Base-by-base conservation (phyloP, 2,329 filamentous ascomycete genomes). In the Dactylonectria estremocensis region DNA sequence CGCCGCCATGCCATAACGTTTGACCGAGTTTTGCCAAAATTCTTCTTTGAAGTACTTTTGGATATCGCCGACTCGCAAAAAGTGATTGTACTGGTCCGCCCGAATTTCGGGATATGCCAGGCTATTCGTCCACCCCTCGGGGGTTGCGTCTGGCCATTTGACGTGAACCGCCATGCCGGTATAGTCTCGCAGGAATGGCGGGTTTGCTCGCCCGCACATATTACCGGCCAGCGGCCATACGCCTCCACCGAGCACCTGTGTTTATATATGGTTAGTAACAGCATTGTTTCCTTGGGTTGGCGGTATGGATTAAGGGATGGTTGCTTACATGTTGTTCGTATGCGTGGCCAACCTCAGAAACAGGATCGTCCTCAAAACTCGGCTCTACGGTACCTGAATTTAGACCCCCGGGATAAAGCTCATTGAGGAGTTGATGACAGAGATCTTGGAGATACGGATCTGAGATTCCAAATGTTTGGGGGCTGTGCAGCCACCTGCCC, bases 1-100 rank as follows among this genome's bases (percentile, higher is more conserved):
- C 5, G 76, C 73, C 2, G 71, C 64, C 18, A 67, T 58, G 10
- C 78, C 77, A 33, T 73, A 79, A 22, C 69, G 77, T 2, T 22
- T 24, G 1, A 79, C 62, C 8, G 71, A 61, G 11, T 59, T 66
- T 16, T 70, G 49, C 78, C 78, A 80, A 64, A 77, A 80, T 8
- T 64, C 66, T 10, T 74, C 59, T 0, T 54, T 69, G 55, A 78
- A 80, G 40, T 71, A 62, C 10, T 69, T 69, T 6, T 66, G 49
- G 1, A 70, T 48, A 8, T 71, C 66, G 2, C 63, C 61, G 20
- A 72, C 57, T 11, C 66, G 69, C 3, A 69, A 31, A 28, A 65
- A 75, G 18, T 72, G 66, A 10, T 14, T 57, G 49, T 69, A 58
- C 20, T 22, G 24, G 8, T 65, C 56, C 14, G 48, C 24, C 11